These are phyloP conservation scores for Xylaria sp. DNA, from an alignment of 2,329 filamentous ascomycete species.

Conservation along the genomic window DNA sequence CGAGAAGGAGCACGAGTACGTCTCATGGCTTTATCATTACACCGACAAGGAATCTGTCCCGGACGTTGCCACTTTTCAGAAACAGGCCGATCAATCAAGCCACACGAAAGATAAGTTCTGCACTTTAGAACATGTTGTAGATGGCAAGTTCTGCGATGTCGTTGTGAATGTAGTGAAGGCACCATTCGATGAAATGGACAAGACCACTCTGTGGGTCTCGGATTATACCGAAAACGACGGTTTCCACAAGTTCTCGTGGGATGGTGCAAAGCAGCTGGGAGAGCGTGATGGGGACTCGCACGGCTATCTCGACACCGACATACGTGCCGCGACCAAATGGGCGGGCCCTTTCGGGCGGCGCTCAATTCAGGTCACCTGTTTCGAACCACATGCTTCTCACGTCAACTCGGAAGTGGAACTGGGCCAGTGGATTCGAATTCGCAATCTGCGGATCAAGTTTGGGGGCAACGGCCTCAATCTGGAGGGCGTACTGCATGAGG, in stretches of 20 bases:
- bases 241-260: conserved; percentile 65
- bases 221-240: conserved; percentile 80
- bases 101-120: conserved; percentile 67
- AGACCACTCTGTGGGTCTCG: conserved; percentile 75
- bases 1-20: conserved; percentile 54
- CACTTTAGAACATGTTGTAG: conserved; percentile 70
- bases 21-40: conserved; percentile 59
- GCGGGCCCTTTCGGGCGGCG: conserved; percentile 77
- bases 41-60: conserved; percentile 58
- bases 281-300: conserved; percentile 63
- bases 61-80: conserved; percentile 54
- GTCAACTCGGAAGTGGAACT: conserved; percentile 65
- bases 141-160: conserved; percentile 71
- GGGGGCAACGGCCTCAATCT: conserved; percentile 64
- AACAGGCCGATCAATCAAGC: conserved; percentile 51
- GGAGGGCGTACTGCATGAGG: conserved; percentile 77
- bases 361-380: conserved; percentile 77
- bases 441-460: conserved; percentile 77
- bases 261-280: conserved; percentile 44
- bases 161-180: conserved; percentile 74
- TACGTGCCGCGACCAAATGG: conserved; percentile 61
- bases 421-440: conserved; percentile 72
- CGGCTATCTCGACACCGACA: conserved; percentile 59
- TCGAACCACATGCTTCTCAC: conserved; percentile 70
- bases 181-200: conserved; percentile 57